These are phyloP conservation scores for Oryza coarctata DNA, from an alignment of 176 grass and related monocot genomes.

Conservation along the genomic window DNA sequence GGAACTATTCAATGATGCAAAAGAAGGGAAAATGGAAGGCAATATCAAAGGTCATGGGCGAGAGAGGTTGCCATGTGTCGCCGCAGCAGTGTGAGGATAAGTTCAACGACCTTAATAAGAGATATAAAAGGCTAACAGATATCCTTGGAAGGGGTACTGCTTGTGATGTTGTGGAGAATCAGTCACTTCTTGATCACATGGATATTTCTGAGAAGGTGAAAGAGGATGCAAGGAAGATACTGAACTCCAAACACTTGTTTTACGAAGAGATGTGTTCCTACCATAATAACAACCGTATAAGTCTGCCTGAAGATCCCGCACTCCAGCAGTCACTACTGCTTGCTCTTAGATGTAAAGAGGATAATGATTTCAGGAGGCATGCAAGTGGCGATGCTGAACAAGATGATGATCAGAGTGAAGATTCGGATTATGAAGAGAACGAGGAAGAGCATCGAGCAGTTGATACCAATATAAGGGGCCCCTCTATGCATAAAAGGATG, in stretches of 20 bases:
- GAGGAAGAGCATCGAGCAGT: conserved; percentile 48
- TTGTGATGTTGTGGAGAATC: conserved; percentile 80
- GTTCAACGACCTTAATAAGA: conserved; percentile 98
- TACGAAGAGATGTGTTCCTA: conserved; percentile 98
- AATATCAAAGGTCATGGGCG: conserved; percentile 77
- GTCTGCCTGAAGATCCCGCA: conserved; percentile 73
- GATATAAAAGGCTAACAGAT: conserved; percentile 91
- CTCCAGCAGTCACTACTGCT: conserved; percentile 70
- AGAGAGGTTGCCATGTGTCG: conserved; percentile 81
- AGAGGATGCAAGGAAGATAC: conserved; percentile 89
- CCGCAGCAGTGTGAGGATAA: conserved; percentile 98
- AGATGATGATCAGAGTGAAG: conserved; percentile 57
- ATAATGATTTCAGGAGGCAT: conserved; percentile 48
- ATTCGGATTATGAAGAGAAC: conserved; percentile 63
- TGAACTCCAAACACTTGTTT: conserved; percentile 93
- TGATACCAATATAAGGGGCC: conserved; percentile 35
- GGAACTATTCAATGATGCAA: conserved; percentile 67
- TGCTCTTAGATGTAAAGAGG: conserved; percentile 75
- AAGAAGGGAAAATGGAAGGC: conserved; percentile 99
- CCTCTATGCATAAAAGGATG: conserved; percentile 57
- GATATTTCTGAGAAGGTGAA: conserved; percentile 81
- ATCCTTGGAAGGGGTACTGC: conserved; percentile 85
- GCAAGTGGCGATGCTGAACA: conserved; percentile 51
- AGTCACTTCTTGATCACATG: conserved; percentile 70
- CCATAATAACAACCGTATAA: conserved; percentile 81